Evolutionary conservation across 2,329 filamentous ascomycete genomes (phyloP).

Genomic region (Exophiala sideris): DNA sequence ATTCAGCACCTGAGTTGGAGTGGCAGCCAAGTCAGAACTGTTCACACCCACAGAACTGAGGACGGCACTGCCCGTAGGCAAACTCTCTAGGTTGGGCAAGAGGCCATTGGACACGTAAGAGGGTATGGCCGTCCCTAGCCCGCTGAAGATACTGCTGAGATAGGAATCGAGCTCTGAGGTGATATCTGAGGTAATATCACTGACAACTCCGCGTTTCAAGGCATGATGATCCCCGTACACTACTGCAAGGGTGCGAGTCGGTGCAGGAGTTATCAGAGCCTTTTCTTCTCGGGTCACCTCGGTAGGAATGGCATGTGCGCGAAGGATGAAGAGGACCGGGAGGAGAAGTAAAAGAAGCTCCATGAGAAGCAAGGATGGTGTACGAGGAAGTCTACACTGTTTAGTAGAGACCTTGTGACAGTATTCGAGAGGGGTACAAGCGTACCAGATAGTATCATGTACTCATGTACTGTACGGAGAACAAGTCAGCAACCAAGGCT

Average conservation of each 20-base stretch:
- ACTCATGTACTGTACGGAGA: no score
- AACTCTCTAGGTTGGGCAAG: constrained; percentile 64
- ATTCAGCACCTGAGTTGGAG: constrained; percentile 69
- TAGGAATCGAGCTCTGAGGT: constrained; percentile 37
- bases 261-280: constrained; percentile 44
- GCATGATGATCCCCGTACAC: constrained; percentile 42
- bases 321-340: constrained; percentile 1
- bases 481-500: no score
- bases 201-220: constrained; percentile 49
- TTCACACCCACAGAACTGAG: constrained; percentile 59
- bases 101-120: constrained; percentile 62
- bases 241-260: constrained; percentile 39
- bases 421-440: no score
- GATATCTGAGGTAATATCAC: constrained; percentile 48
- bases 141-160: constrained; percentile 40
- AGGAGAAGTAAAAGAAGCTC: not conserved
- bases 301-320: constrained; percentile 12
- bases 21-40: constrained; percentile 56
- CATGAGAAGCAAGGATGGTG: not conserved
- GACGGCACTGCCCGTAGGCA: constrained; percentile 62
- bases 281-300: constrained; percentile 12
- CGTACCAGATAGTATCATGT: no score
- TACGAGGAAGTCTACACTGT: no score
- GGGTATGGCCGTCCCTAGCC: constrained; percentile 55
- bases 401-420: no score